Evolutionary conservation across 2,329 filamentous ascomycete species (phyloP).

Genomic region (Cladophialophora yegresii): DNA sequence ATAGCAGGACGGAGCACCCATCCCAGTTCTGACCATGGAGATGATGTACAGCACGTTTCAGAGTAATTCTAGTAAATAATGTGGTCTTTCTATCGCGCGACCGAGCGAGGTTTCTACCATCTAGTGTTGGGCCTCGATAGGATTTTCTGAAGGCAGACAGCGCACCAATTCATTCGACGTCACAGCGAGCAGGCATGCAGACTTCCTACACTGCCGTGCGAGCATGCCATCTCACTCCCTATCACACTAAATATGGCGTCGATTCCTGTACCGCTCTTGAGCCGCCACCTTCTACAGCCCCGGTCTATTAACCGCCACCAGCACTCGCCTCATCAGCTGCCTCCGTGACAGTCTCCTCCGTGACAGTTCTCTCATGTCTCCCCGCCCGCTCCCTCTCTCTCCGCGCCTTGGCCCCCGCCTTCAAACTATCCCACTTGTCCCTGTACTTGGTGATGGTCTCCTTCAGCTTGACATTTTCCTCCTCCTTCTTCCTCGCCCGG

Average conservation of each 20-base stretch:
- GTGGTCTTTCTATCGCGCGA: background rate
- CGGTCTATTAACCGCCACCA: background rate
- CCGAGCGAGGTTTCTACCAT: background rate
- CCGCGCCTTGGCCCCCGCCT: conserved; percentile 61
- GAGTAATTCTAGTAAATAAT: conserved; percentile 14
- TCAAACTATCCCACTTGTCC: conserved; percentile 69
- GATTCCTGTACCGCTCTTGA: background rate
- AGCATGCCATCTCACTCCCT: background rate
- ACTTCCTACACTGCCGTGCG: background rate
- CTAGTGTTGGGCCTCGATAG: background rate
- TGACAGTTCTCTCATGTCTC: conserved; percentile 10
- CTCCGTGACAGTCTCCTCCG: conserved; percentile 6
- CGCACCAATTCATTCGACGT: background rate
- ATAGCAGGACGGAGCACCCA: background rate
- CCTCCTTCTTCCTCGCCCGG: conserved; percentile 64
- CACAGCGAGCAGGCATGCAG: background rate
- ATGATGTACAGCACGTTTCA: background rate
- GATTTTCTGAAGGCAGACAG: background rate
- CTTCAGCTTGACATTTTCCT: conserved; percentile 62
- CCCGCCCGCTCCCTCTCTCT: conserved; percentile 38
- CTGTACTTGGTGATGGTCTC: conserved; percentile 59
- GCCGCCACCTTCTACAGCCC: background rate
- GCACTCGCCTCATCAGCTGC: conserved; percentile 5
- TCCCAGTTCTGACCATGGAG: background rate
- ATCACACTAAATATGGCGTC: background rate